Percentiles rank a stretch among this genome's conserved stretches.
Evolutionary conservation across 2,329 filamentous ascomycete species (phyloP).

Genomic region (Colletotrichum phormii): DNA sequence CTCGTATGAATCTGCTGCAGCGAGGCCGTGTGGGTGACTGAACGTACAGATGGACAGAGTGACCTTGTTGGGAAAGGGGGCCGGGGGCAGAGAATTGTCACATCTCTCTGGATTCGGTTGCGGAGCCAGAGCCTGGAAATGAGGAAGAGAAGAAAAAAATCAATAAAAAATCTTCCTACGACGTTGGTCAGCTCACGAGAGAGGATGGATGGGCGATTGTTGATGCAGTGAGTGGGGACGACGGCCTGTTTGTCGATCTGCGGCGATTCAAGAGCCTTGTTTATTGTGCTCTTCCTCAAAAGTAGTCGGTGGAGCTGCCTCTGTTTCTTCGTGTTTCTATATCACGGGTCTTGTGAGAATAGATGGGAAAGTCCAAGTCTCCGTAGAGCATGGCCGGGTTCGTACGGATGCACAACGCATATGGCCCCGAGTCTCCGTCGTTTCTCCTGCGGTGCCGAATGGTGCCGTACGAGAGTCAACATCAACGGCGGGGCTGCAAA

Average conservation of each 20-base stretch:
- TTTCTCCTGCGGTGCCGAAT: neutral
- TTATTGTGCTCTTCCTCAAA: neutral
- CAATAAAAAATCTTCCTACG: neutral
- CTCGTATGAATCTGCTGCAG: neutral
- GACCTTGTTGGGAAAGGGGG: neutral
- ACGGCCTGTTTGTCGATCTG: neutral
- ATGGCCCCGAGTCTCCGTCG: neutral
- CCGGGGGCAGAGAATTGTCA: neutral
- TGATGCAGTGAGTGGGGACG: neutral
- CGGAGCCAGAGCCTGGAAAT: neutral
- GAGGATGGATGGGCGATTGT: neutral
- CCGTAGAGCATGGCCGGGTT: neutral
- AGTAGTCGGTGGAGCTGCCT: neutral
- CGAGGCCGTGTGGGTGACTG: neutral
- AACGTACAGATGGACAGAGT: neutral
- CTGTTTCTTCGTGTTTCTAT: neutral
- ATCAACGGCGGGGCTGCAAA: neutral
- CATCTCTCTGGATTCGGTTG: neutral
- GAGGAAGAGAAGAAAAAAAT: neutral
- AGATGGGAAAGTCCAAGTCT: neutral
- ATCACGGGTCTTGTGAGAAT: neutral
- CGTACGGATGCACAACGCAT: neutral
- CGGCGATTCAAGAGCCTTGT: slow-evolving; percentile 8
- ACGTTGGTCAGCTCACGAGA: neutral
- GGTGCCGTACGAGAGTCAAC: neutral